Base-by-base conservation (phyloP, 768 basidiomycete species). In the Boletus tomentosulus region DNA sequence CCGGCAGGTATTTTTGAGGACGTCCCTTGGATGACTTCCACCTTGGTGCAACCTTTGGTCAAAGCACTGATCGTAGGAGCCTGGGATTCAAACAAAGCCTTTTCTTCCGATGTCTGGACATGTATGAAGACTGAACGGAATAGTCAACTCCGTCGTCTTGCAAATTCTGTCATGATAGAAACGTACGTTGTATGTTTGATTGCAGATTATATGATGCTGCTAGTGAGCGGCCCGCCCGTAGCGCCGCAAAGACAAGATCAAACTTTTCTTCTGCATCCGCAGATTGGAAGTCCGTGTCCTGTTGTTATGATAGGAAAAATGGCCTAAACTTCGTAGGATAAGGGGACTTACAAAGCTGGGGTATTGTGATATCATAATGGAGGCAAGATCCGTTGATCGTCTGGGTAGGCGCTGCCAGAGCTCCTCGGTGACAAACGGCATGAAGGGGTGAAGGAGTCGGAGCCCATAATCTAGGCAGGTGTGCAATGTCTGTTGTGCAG, bases 381-480 rank as follows among this genome's bases (percentile, higher is more conserved):
- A 92, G 7, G 85, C 83, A 9, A 78, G 59, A 66, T 98, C 94
- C 38, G 86, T 86, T 2, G 87, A 83, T 55, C 94, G 77, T 16
- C 95, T 78, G 0, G 95, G 94, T 2, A 99, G 76, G 28, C 97
- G 84, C 69, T 99, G 97, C 97, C 97, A 99, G 11, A 99, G 75
- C 70, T 98, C 97, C 73, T 99, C 97, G 5, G 97, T 98, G 31
- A 99, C 91, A 71, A 89, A 99, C 1, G 97, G 97, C 97, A 98
- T 99, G 76, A 98, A 94, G 0, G 97, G 97, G 70, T 98, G 97
- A 1, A 98, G 77, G 2, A 99, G 77, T 19, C 87, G 84, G 50
- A 99, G 77, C 10, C 95, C 97, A 56, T 86, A 73, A 62, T 99
- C 97, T 38, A 99, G 79, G 68, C 93, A 96, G 7, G 88, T 95